Evolutionary conservation across 2,329 filamentous ascomycete genomes (phyloP).

Genomic region (Penicillium sp.): DNA sequence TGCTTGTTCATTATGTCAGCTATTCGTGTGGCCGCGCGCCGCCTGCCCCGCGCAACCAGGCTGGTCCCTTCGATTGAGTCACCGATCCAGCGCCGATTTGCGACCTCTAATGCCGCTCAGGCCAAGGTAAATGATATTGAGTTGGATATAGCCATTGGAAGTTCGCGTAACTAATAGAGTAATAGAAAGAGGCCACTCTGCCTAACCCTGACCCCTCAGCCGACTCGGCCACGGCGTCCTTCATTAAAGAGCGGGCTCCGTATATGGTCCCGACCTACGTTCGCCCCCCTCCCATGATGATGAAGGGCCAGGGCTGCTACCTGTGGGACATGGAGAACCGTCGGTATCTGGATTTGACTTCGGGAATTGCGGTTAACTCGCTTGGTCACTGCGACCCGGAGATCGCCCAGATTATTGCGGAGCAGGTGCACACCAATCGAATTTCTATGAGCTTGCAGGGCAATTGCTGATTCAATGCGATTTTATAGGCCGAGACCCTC

Average conservation of each 20-base stretch:
- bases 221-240: constrained; percentile 71
- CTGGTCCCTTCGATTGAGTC: constrained; percentile 33
- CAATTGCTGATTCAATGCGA: constrained; percentile 25
- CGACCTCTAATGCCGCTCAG: constrained; percentile 30
- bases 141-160: background rate
- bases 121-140: constrained; percentile 13
- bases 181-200: constrained; percentile 51
- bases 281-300: constrained; percentile 85
- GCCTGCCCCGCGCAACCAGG: constrained; percentile 31
- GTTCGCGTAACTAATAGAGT: background rate
- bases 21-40: constrained; percentile 37
- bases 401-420: constrained; percentile 70
- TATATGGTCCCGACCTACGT: constrained; percentile 97
- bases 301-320: constrained; percentile 81
- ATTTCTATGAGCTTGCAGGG: background rate
- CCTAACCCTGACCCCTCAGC: constrained; percentile 71
- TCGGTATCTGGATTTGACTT: constrained; percentile 90
- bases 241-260: constrained; percentile 73
- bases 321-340: constrained; percentile 88
- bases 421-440: constrained; percentile 61
- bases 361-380: constrained; percentile 92
- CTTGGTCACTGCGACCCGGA: constrained; percentile 87
- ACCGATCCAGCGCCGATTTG: constrained; percentile 35
- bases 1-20: constrained; percentile 27
- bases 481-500: constrained; percentile 63